Percentiles rank a stretch among this genome's conserved stretches.
phyloP scores from a whole-genome alignment of 1,139 yeast species.

The Blastobotrys indianensis region DNA sequence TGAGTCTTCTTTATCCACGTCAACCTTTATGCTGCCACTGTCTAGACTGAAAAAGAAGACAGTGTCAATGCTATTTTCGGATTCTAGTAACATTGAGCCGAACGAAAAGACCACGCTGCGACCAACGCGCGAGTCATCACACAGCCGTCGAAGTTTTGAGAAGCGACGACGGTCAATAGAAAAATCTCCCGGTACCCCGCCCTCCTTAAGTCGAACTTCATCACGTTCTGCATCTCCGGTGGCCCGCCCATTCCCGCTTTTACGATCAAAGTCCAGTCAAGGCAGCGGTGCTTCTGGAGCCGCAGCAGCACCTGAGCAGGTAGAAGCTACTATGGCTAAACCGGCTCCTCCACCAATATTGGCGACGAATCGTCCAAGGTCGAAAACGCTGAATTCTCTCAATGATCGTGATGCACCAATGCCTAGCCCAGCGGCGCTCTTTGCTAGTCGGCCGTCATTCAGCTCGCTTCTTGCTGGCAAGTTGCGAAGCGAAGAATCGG shows the following conservation, averaged over 20 bases:
- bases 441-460: slow-evolving; percentile 17
- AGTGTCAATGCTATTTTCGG: slow-evolving; percentile 17
- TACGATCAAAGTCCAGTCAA: slow-evolving; percentile 14
- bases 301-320: slow-evolving; percentile 9
- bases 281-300: slow-evolving; percentile 4
- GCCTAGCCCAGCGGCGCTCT: slow-evolving; percentile 8
- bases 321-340: slow-evolving; percentile 3
- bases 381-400: slow-evolving; percentile 12
- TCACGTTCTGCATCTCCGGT: slow-evolving; percentile 5
- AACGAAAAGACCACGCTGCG: not conserved
- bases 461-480: slow-evolving; percentile 18
- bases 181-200: not conserved
- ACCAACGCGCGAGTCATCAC: too few species aligned
- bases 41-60: slow-evolving; percentile 18
- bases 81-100: slow-evolving; percentile 9
- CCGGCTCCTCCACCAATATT: not conserved
- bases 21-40: slow-evolving; percentile 16
- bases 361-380: slow-evolving; percentile 9
- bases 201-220: not conserved
- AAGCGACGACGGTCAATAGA: not conserved
- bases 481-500: slow-evolving; percentile 14
- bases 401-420: slow-evolving; percentile 7
- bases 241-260: slow-evolving; percentile 1
- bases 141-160: not conserved
- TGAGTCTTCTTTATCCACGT: slow-evolving; percentile 3